These are phyloP conservation scores for Cercospora sp. DNA, from an alignment of 2,329 filamentous ascomycete genomes.

Conservation along the genomic window DNA sequence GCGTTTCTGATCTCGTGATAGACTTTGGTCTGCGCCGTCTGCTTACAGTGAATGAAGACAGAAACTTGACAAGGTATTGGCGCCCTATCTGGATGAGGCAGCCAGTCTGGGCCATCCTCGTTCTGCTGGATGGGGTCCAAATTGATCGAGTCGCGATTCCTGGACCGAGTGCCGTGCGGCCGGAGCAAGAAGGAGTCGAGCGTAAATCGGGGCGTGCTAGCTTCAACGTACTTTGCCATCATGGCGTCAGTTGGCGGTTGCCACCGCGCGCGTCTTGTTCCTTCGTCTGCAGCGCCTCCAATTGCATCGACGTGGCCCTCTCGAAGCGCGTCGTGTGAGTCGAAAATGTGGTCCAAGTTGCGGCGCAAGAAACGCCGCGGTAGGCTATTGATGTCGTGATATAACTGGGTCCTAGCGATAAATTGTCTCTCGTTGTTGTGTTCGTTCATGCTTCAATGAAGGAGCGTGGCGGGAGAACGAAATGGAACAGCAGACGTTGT, in stretches of 20 bases:
- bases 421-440: conserved; percentile 5
- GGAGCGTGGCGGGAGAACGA: background rate
- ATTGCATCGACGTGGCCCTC: conserved; percentile 7
- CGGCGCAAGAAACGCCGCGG: conserved; percentile 32
- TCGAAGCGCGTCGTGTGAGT: conserved; percentile 29
- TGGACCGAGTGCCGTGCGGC: background rate
- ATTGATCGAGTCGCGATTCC: background rate
- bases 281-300: background rate
- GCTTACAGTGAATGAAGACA: conserved; percentile 22
- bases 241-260: conserved; percentile 11
- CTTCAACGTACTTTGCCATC: conserved; percentile 4
- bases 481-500: conserved; percentile 1
- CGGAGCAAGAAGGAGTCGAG: conserved; percentile 10
- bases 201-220: background rate
- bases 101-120: conserved; percentile 23
- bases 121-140: background rate
- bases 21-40: conserved; percentile 9
- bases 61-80: conserved; percentile 27
- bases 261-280: conserved; percentile 15
- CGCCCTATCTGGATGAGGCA: conserved; percentile 27
- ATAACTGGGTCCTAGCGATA: conserved; percentile 9
- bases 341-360: conserved; percentile 36
- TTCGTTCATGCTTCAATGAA: conserved; percentile 9
- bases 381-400: conserved; percentile 6
- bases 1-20: conserved; percentile 22